phyloP scores from a whole-genome alignment of 352 stramenopile species.

The Elongisporangium prolatum region DNA sequence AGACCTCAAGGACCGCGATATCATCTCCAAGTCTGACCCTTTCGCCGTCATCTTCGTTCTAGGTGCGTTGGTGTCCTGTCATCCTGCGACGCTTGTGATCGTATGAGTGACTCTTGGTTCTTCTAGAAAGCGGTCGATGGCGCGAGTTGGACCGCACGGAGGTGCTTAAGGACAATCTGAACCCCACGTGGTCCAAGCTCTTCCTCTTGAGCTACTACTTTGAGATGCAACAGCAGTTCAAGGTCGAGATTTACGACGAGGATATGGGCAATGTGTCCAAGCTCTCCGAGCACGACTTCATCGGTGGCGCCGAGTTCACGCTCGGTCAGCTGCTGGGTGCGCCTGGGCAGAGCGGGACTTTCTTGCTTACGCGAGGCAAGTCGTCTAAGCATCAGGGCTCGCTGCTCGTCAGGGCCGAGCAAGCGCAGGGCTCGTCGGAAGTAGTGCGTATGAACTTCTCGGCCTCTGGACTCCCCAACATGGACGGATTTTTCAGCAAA shows the following conservation, averaged over 20 bases:
- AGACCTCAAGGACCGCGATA: constrained; percentile 80
- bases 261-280: constrained; percentile 58
- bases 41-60: constrained; percentile 67
- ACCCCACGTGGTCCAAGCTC: constrained; percentile 73
- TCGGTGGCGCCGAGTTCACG: constrained; percentile 71
- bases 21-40: constrained; percentile 85
- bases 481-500: constrained; percentile 64
- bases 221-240: constrained; percentile 77
- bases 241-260: constrained; percentile 85
- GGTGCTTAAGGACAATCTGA: constrained; percentile 63
- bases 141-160: constrained; percentile 74
- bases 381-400: constrained; percentile 38
- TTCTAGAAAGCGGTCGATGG: constrained; percentile 50
- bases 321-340: constrained; percentile 78
- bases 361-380: constrained; percentile 43
- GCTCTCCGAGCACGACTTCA: constrained; percentile 67
- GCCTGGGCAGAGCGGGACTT: constrained; percentile 54
- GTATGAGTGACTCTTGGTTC: neutral
- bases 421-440: constrained; percentile 44
- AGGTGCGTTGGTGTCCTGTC: constrained; percentile 20
- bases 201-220: constrained; percentile 86
- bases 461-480: constrained; percentile 43
- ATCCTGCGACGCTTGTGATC: neutral
- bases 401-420: constrained; percentile 55
- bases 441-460: constrained; percentile 43